phyloP scores from a whole-genome alignment of 2,329 filamentous ascomycete species.

The Trichoderma semiorbis region DNA sequence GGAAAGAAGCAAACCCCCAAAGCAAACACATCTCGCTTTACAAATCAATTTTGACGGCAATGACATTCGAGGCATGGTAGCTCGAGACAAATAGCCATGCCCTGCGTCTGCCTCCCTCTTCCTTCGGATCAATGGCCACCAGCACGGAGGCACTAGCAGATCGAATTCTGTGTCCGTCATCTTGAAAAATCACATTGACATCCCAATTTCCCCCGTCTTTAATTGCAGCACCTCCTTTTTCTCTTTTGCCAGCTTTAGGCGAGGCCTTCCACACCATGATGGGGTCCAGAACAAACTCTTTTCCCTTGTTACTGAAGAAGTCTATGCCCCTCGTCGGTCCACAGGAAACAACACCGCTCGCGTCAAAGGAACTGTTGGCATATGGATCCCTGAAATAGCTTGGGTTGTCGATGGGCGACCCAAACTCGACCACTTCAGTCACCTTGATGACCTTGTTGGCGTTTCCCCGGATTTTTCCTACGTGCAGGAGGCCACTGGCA shows the following conservation, averaged over 20 bases:
- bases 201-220: constrained; percentile 33
- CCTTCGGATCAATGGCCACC: constrained; percentile 47
- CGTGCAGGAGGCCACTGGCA: constrained; percentile 44
- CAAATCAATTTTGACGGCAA: constrained; percentile 53
- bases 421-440: constrained; percentile 41
- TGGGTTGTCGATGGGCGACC: constrained; percentile 54
- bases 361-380: constrained; percentile 39
- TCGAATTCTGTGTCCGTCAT: constrained; percentile 51
- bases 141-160: constrained; percentile 50
- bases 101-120: constrained; percentile 41
- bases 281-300: constrained; percentile 39
- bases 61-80: constrained; percentile 45
- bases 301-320: constrained; percentile 30
- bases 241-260: constrained; percentile 17
- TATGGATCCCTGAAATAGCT: constrained; percentile 55
- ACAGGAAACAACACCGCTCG: constrained; percentile 51
- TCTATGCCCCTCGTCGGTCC: constrained; percentile 44
- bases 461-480: constrained; percentile 31
- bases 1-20: not conserved
- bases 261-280: constrained; percentile 45
- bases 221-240: constrained; percentile 2
- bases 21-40: constrained; percentile 7
- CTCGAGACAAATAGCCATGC: constrained; percentile 59
- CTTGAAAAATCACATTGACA: constrained; percentile 51
- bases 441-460: constrained; percentile 29